These are phyloP conservation scores for Echria macrotheca DNA, from an alignment of 495 filamentous ascomycete genomes.

Conservation along the genomic window DNA sequence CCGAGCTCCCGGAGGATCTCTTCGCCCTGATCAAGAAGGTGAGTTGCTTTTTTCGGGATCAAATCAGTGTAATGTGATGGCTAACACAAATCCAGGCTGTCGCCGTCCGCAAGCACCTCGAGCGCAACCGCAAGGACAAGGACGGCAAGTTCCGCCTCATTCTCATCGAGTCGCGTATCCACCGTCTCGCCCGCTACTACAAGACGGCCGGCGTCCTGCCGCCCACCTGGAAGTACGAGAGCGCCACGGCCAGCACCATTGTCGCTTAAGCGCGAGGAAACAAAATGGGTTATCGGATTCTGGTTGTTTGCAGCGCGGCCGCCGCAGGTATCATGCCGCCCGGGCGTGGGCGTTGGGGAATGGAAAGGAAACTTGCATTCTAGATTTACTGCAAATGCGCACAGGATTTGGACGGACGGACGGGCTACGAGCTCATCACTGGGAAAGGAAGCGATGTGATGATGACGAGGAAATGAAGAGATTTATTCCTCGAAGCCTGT, in stretches of 20 bases:
- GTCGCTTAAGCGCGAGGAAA: slow-evolving; percentile 49
- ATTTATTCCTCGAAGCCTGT: neutral
- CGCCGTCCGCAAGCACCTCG: slow-evolving; percentile 99
- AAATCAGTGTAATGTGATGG: neutral
- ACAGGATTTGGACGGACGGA: neutral
- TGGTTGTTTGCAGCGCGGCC: slow-evolving; percentile 19
- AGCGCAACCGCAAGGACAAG: slow-evolving; percentile 99
- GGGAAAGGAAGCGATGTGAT: neutral
- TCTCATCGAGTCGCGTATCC: slow-evolving; percentile 98
- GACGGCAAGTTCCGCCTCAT: slow-evolving; percentile 99
- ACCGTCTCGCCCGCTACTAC: slow-evolving; percentile 92
- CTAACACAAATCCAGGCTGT: slow-evolving; percentile 59
- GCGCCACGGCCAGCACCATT: slow-evolving; percentile 56
- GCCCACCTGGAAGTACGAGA: slow-evolving; percentile 97
- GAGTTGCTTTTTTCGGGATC: slow-evolving; percentile 17
- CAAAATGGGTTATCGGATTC: slow-evolving; percentile 10
- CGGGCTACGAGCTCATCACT: neutral
- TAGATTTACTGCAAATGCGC: slow-evolving; percentile 19
- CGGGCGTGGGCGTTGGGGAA: slow-evolving; percentile 29
- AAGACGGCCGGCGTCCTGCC: slow-evolving; percentile 98
- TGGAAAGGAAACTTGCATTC: slow-evolving; percentile 32
- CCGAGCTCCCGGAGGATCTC: slow-evolving; percentile 95
- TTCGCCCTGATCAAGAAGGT: slow-evolving; percentile 99
- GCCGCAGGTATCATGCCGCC: slow-evolving; percentile 8
- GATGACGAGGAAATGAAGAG: slow-evolving; percentile 1